phyloP scores from a whole-genome alignment of 805 yeast genomes.

The Suhomyces vadensis region DNA sequence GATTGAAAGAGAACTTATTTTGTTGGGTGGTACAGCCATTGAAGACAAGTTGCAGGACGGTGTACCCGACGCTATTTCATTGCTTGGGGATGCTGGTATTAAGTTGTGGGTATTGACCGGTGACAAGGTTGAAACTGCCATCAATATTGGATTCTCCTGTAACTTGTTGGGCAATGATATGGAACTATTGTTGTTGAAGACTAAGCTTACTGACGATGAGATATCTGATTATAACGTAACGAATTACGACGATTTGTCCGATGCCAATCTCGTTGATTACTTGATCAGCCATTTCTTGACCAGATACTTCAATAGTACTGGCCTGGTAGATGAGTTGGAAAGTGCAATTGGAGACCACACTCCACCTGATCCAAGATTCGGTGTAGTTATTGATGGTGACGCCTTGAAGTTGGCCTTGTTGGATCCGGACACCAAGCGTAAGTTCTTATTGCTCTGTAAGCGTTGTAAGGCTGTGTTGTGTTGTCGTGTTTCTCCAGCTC shows the following conservation, averaged over 20 bases:
- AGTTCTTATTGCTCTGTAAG: constrained; percentile 70
- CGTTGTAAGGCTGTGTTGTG: constrained; percentile 78
- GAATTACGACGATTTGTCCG: constrained; percentile 22
- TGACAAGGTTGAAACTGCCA: constrained; percentile 81
- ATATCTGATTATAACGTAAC: constrained; percentile 20
- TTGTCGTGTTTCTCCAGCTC: constrained; percentile 83
- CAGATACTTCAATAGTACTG: constrained; percentile 58
- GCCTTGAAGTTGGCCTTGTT: constrained; percentile 51
- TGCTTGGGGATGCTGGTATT: constrained; percentile 69
- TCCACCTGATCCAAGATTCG: constrained; percentile 59
- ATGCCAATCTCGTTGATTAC: constrained; percentile 40
- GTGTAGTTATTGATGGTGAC: constrained; percentile 70
- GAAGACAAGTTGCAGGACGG: constrained; percentile 79
- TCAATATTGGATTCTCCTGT: constrained; percentile 79
- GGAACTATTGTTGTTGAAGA: constrained; percentile 62
- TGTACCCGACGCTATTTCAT: constrained; percentile 71
- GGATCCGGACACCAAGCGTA: constrained; percentile 37
- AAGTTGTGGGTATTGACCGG: constrained; percentile 85
- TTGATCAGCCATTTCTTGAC: constrained; percentile 54
- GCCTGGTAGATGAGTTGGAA: constrained; percentile 56
- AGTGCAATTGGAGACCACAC: constrained; percentile 61
- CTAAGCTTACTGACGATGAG: constrained; percentile 31
- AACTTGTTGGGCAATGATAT: constrained; percentile 65
- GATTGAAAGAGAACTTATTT: constrained; percentile 56
- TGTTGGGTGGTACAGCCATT: constrained; percentile 80